Evolutionary conservation across 2,329 filamentous ascomycete species (phyloP).

Genomic region (Ustilaginoidea virens): DNA sequence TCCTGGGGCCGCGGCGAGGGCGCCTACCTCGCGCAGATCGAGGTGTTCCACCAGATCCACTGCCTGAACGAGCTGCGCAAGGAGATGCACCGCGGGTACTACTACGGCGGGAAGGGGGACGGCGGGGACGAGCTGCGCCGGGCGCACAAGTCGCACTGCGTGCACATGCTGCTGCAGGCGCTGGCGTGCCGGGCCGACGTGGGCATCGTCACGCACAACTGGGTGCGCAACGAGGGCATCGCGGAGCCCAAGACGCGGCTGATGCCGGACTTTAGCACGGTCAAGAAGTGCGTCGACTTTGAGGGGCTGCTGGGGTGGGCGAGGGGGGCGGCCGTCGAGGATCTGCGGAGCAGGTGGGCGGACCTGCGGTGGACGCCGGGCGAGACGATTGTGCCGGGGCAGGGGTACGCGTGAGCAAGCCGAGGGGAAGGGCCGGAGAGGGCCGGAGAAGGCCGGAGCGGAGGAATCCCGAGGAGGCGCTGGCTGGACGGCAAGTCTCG

Average conservation of each 20-base stretch:
- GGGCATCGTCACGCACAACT: slow-evolving; percentile 1
- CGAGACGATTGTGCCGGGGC: not conserved
- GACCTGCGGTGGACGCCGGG: not conserved
- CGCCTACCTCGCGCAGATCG: slow-evolving; percentile 17
- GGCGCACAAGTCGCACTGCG: not conserved
- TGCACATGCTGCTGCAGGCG: not conserved
- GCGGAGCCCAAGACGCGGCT: not conserved
- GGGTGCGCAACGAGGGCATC: not conserved
- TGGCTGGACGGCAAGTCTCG: too few relatives aligned
- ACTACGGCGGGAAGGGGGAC: too few relatives aligned
- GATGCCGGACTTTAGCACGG: not conserved
- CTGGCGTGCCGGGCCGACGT: not conserved
- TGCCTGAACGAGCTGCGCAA: slow-evolving; percentile 9
- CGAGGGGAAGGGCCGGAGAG: too few relatives aligned
- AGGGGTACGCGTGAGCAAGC: not conserved
- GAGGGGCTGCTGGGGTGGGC: not conserved
- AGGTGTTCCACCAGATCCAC: slow-evolving; percentile 12
- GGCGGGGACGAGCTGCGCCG: not conserved
- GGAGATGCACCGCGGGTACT: slow-evolving; percentile 1
- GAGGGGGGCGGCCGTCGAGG: not conserved
- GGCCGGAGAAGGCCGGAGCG: too few relatives aligned
- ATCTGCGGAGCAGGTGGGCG: not conserved
- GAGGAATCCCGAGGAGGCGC: too few relatives aligned
- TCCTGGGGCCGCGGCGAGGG: slow-evolving; percentile 10
- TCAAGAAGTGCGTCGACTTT: not conserved